Evolutionary conservation across 371 early-diverging fungal genomes (phyloP).

Genomic region (Dichotomocladium elegans): DNA sequence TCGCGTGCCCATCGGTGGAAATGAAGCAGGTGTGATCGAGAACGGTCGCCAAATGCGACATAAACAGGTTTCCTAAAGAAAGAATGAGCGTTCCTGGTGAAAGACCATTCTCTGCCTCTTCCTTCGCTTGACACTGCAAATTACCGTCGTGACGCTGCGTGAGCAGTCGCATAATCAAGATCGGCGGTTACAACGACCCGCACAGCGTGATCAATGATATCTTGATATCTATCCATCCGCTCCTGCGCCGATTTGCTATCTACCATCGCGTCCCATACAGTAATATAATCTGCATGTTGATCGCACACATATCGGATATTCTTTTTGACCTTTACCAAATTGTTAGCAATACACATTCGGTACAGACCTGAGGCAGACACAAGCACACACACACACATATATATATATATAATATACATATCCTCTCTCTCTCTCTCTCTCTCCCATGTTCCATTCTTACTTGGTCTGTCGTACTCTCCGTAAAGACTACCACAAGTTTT

Average conservation of each 20-base stretch:
- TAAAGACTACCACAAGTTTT: slow-evolving; percentile 28
- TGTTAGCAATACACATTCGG: too few species aligned
- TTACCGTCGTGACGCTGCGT: slow-evolving; percentile 34
- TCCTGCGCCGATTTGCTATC: slow-evolving; percentile 8
- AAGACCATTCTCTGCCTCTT: too few species aligned
- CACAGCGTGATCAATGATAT: slow-evolving; percentile 19
- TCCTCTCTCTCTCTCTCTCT: neutral
- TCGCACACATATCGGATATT: slow-evolving; percentile 10
- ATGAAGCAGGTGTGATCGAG: slow-evolving; percentile 32
- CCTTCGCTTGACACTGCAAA: too few species aligned
- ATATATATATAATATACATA: neutral
- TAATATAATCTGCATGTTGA: slow-evolving; percentile 6
- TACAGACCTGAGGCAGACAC: too few species aligned
- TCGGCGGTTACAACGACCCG: slow-evolving; percentile 39
- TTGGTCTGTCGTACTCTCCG: slow-evolving; percentile 32
- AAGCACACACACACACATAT: neutral
- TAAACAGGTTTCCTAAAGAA: slow-evolving; percentile 37
- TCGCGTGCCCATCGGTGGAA: slow-evolving; percentile 40
- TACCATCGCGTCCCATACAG: slow-evolving; percentile 26
- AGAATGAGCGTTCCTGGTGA: too few species aligned
- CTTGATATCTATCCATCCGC: slow-evolving; percentile 21
- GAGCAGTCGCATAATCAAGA: slow-evolving; percentile 36
- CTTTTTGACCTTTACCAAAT: slow-evolving; percentile 27
- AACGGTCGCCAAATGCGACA: slow-evolving; percentile 32
- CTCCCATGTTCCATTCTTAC: neutral